Base-by-base conservation (phyloP, 768 basidiomycete species). In the Leccinum disarticulatum region DNA sequence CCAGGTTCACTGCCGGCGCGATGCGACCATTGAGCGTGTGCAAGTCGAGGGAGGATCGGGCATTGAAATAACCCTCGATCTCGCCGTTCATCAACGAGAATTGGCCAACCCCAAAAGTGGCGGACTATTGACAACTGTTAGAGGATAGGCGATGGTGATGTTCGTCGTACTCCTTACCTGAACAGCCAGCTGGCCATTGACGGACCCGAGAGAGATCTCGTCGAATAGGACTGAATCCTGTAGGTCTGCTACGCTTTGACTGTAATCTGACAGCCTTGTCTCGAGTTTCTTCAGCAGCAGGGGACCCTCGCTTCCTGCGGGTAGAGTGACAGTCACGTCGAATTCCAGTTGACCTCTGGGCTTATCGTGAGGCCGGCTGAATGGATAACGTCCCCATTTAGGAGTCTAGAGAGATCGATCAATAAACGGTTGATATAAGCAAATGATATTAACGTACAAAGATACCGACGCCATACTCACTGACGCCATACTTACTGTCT, bases 51-150 rank as follows among this genome's bases (percentile, higher is more conserved):
- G 70, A 69, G 1, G 74, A 69, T 14, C 71, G 65, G 4, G 73
- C 70, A 28, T 75, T 75, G 68, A 77, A 82, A 17, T 57, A 61
- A 3, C 86, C 85, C 3, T 60, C 63, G 35, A 87, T 82, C 8
- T 62, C 65, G n/a, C 76, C 77, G 52, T 83, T 85, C 6, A 74
- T 63, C 2, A 80, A 81, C n/a, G 59, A 54, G 54, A 81, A 65
- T 11, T 49, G 31, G 6, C 69, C 74, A 25, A 54, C 28, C 1
- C 62, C 62, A 4, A 70, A 72, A n/a, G 64, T 64, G 47, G 79
- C 54, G 31, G 73, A 73, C 81, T 81, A 25, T 41, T 19, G 8
- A 15, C 2, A 3, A 57, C 41, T 1, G 52, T 67, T 28, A 66
- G 57, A 19, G 11, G 31, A 57, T 15, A 31, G n/a, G 28, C 10